These are phyloP conservation scores for Xylaria longipes DNA, from an alignment of 495 filamentous ascomycete species.

Conservation along the genomic window DNA sequence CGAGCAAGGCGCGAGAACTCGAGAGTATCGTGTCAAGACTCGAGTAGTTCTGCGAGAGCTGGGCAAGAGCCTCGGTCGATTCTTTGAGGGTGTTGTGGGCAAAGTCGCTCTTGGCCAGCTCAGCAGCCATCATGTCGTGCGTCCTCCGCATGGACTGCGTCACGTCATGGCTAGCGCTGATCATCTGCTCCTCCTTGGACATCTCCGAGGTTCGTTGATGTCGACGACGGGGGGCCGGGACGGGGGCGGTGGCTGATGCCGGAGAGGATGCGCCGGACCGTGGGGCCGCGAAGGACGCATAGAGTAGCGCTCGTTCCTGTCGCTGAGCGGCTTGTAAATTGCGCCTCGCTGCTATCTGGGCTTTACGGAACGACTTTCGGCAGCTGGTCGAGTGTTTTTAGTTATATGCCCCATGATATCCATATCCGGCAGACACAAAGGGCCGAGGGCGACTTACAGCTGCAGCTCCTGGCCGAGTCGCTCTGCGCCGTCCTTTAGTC, in stretches of 20 bases:
- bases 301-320: slow-evolving; percentile 77
- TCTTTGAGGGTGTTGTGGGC: slow-evolving; percentile 84
- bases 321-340: slow-evolving; percentile 73
- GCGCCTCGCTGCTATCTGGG: slow-evolving; percentile 81
- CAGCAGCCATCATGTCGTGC: slow-evolving; percentile 80
- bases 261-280: slow-evolving; percentile 45
- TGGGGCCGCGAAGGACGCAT: slow-evolving; percentile 62
- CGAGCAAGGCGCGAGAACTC: slow-evolving; percentile 74
- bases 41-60: slow-evolving; percentile 79
- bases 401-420: not conserved
- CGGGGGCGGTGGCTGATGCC: slow-evolving; percentile 27
- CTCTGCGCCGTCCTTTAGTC: slow-evolving; percentile 67
- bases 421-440: not conserved
- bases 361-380: slow-evolving; percentile 78
- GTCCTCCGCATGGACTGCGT: slow-evolving; percentile 84
- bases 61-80: slow-evolving; percentile 79
- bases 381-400: slow-evolving; percentile 54
- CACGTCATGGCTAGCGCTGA: slow-evolving; percentile 80
- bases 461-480: slow-evolving; percentile 72
- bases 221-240: slow-evolving; percentile 28
- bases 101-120: slow-evolving; percentile 84
- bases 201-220: slow-evolving; percentile 30
- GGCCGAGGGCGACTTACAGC: slow-evolving; percentile 52
- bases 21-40: slow-evolving; percentile 77
- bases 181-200: slow-evolving; percentile 67